Evolutionary conservation across 805 yeast species (phyloP).

Genomic region (Aciculoconidium aculeatum): DNA sequence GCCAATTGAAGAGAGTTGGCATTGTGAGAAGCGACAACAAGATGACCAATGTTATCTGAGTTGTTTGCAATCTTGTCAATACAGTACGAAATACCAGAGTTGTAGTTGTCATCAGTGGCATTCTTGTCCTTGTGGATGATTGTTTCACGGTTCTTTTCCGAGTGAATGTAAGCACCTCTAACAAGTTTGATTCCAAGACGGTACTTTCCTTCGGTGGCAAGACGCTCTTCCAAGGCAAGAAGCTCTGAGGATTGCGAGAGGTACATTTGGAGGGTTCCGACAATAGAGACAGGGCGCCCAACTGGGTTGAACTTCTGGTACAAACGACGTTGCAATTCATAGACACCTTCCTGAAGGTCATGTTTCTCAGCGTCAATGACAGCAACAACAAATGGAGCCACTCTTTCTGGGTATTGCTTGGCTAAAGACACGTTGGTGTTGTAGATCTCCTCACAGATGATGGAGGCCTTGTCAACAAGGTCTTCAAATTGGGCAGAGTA

Average conservation of each 20-base stretch:
- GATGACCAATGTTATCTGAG: conserved; percentile 54
- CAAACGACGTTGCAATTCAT: conserved; percentile 78
- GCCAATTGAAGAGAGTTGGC: conserved; percentile 70
- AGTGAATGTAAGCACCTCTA: conserved; percentile 92
- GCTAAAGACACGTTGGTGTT: conserved; percentile 47
- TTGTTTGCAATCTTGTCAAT: conserved; percentile 51
- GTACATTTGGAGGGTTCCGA: conserved; percentile 93
- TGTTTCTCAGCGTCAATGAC: conserved; percentile 90
- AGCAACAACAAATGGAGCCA: conserved; percentile 65
- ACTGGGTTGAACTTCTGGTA: conserved; percentile 65
- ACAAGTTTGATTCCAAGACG: conserved; percentile 84
- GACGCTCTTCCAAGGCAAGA: conserved; percentile 54
- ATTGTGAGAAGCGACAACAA: conserved; percentile 91
- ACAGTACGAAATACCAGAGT: conserved; percentile 59
- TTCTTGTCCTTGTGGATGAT: conserved; percentile 72
- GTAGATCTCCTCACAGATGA: conserved; percentile 52
- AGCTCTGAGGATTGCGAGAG: conserved; percentile 63
- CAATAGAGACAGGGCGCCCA: conserved; percentile 56
- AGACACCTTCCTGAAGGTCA: conserved; percentile 86
- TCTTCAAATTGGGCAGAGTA: conserved; percentile 41
- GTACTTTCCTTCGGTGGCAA: conserved; percentile 59
- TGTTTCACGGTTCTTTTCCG: conserved; percentile 63
- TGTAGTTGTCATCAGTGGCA: conserved; percentile 75
- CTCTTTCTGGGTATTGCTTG: conserved; percentile 53
- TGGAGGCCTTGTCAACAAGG: conserved; percentile 61